Evolutionary conservation across 2,329 filamentous ascomycete genomes (phyloP).

Genomic region (Cordyceps javanica): DNA sequence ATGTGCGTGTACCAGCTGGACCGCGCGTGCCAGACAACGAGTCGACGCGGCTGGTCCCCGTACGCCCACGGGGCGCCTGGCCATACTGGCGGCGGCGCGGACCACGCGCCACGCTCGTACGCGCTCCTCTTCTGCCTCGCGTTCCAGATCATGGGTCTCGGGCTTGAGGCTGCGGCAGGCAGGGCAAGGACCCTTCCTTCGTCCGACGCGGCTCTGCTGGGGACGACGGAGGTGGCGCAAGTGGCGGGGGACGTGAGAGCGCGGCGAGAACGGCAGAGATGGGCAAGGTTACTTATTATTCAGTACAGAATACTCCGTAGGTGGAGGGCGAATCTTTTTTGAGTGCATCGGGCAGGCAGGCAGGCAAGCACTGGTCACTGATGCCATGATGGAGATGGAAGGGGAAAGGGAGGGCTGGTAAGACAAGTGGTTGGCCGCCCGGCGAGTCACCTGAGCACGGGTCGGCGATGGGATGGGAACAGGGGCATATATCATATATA

Average conservation of each 20-base stretch:
- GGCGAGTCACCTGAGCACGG: too few species aligned
- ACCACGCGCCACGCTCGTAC: neutral
- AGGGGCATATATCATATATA: too few species aligned
- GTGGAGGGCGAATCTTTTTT: too few species aligned
- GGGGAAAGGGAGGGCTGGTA: too few species aligned
- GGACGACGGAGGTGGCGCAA: neutral
- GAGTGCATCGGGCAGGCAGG: too few species aligned
- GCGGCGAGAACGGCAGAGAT: too few species aligned
- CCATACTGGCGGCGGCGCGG: constrained; percentile 11
- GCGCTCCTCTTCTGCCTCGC: neutral
- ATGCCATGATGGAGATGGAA: neutral
- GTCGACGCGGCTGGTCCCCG: constrained; percentile 16
- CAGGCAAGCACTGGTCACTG: neutral
- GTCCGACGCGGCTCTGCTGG: neutral
- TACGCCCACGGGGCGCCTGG: constrained; percentile 15
- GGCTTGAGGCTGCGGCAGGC: neutral
- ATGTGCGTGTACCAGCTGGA: constrained; percentile 21
- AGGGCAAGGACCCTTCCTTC: neutral
- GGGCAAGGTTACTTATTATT: too few species aligned
- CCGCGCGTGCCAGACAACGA: constrained; percentile 18
- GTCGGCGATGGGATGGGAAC: neutral
- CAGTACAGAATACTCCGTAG: too few species aligned
- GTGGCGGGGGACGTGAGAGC: neutral
- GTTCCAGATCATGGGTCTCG: neutral
- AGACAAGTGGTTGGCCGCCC: too few species aligned